Base-by-base conservation (phyloP, 768 basidiomycete species). In the Leccinum boreale region DNA sequence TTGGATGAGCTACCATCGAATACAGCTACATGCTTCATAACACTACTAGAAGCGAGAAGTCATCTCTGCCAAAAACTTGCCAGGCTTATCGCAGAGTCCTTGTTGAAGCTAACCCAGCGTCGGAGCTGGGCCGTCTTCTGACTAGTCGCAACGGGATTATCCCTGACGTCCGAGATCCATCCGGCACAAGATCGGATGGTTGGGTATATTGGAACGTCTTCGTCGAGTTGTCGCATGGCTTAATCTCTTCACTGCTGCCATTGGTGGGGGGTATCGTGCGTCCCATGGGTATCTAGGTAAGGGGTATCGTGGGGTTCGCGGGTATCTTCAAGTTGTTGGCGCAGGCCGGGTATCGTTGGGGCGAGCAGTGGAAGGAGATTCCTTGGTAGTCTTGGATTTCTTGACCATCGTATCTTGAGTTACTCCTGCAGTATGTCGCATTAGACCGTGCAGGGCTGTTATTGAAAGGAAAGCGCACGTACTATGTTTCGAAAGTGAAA, bases 231-330 rank as follows among this genome's bases (percentile, higher is more conserved):
- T 44, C 47, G 47, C 45, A 39, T 45, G 56, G 3, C 24, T 29
- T 45, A 45, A 65, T 65, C 55, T 68, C 68, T 39, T 70, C 60
- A 29, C 50, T 47, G 46, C 36, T 54, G 31, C 53, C 28, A 5
- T 50, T 61, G 21, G 50, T 21, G 21, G 35, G 35, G 35, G 44
- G 24, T 44, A 48, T 58, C n/a, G 14, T 3, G 55, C 54, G 56
- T 28, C 19, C 57, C 59, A 53, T 35, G n/a, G 24, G 52, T 31
- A n/a, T 53, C 8, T 17, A 2, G 12, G 17, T 26, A 17, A 49
- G 6, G 14, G 58, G 55, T 53, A 63, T 55, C 10, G 17, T 52
- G 36, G 57, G 52, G 14, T 10, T 55, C 55, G 50, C 39, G 42
- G 57, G 52, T 52, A 51, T 42, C 50, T 53, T 35, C 15, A 15